Evolutionary conservation across 106 monocot genomes (phyloP).

Genomic region (Triglochin maritima): DNA sequence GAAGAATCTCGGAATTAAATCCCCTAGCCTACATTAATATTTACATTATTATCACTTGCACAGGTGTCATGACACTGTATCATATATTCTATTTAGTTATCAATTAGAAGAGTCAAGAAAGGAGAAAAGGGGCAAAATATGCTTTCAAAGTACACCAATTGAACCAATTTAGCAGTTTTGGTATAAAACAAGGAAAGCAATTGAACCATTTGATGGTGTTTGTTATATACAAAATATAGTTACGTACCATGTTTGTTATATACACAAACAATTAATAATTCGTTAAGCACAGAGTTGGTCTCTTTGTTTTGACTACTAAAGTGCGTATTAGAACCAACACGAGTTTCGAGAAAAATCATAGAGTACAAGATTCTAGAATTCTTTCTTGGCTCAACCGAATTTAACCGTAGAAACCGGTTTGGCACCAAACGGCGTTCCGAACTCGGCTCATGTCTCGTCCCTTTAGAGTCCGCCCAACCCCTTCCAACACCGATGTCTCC

Average conservation of each 20-base stretch:
- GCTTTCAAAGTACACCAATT: no score
- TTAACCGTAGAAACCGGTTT: constrained; percentile 78
- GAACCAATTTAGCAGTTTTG: no score
- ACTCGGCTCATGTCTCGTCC: constrained; percentile 73
- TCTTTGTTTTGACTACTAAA: no score
- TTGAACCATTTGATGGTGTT: no score
- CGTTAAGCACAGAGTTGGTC: not conserved
- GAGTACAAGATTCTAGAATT: not conserved
- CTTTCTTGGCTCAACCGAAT: not conserved
- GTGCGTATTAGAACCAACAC: no score
- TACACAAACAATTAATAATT: not conserved
- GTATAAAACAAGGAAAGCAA: no score
- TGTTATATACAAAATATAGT: no score
- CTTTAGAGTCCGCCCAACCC: constrained; percentile 66
- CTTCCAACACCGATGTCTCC: constrained; percentile 63
- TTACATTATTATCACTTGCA: not conserved
- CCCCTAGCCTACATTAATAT: not conserved
- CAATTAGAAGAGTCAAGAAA: no score
- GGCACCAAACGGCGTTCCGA: constrained; percentile 78
- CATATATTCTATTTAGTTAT: no score
- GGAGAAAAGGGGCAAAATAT: no score
- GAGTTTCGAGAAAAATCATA: not conserved
- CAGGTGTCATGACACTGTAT: no score
- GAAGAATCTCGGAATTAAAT: not conserved
- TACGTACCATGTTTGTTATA: not conserved